Base-by-base conservation (phyloP, 257 asterid species). In the Forsythia viridissima region DNA sequence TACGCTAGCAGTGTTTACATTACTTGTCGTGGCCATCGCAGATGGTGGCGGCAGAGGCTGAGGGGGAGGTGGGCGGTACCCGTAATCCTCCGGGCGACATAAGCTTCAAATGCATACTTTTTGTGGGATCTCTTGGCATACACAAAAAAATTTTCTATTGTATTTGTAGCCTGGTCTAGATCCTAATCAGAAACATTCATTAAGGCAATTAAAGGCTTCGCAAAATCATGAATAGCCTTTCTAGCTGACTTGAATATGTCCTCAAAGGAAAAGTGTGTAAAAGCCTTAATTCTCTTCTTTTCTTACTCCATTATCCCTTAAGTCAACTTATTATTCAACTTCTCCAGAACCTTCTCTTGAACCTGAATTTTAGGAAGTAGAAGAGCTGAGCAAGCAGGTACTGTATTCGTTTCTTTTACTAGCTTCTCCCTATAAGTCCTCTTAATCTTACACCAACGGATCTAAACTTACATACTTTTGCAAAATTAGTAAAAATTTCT, bases 131-230 rank as follows among this genome's bases (percentile, higher is more conserved):
- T 88, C 91, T 90, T 88, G 68, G 87, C 80, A 44, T 90, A 91
- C 37, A 80, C 84, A 78, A 84, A 93, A 0, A 90, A 84, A 59
- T 74, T 78, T 83, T 92, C 88, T 36, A 93, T 84, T 18, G 86
- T 86, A 81, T 85, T 72, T 38, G 88, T 96, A 55, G 97, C 96
- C 77, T 68, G 75, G 85, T 90, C 97, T 38, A 93, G 87, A 88
- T 93, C 93, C 98, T 96, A 93, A 34, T 86, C 93, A 2, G 96
- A 90, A 77, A 80, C 86, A 71, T 93, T 90, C 93, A 92, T 88
- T 40, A 92, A 75, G 77, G 96, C 83, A 82, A 93, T 92, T 61
- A 93, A 85, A 11, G 97, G 97, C 91, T 92, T 93, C 0, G 96
- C 81, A 73, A 93, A 93, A 80, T 90, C 97, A 77, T 93, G 97